phyloP scores from a whole-genome alignment of 139 green algal species.

The Nannochloris sp. region DNA sequence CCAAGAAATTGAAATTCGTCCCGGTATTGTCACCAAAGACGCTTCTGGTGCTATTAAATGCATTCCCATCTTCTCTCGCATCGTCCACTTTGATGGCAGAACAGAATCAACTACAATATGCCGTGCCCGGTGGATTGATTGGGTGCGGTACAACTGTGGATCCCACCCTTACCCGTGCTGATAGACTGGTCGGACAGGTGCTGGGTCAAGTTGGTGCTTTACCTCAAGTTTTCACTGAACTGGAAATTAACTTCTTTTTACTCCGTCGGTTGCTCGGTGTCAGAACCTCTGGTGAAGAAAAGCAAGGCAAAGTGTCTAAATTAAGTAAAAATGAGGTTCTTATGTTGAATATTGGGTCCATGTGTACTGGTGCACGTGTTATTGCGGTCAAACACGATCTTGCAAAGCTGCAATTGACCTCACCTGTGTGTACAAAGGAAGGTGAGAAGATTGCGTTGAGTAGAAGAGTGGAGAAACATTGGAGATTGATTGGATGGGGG shows the following conservation, averaged over 20 bases:
- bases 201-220: conserved; percentile 89
- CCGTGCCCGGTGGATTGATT: conserved; percentile 96
- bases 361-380: conserved; percentile 96
- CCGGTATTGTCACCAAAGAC: conserved; percentile 97
- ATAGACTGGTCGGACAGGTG: conserved; percentile 95
- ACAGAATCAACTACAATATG: conserved; percentile 94
- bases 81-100: conserved; percentile 96
- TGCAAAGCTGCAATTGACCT: conserved; percentile 97
- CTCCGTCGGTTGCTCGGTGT: conserved; percentile 93
- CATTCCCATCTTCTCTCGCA: conserved; percentile 92
- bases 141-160: conserved; percentile 98
- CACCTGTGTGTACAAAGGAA: conserved; percentile 96
- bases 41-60: conserved; percentile 79
- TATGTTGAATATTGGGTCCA: conserved; percentile 99
- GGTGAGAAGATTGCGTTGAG: conserved; percentile 97
- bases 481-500: conserved; percentile 96
- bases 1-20: conserved; percentile 94
- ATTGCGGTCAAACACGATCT: conserved; percentile 95
- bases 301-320: conserved; percentile 94
- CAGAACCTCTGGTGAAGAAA: conserved; percentile 79
- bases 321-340: conserved; percentile 96
- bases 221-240: conserved; percentile 93
- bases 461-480: conserved; percentile 96
- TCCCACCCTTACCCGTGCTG: conserved; percentile 93
- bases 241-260: conserved; percentile 99